Evolutionary conservation across 2,329 filamentous ascomycete genomes (phyloP).

Genomic region (Aspergillus neotritici): DNA sequence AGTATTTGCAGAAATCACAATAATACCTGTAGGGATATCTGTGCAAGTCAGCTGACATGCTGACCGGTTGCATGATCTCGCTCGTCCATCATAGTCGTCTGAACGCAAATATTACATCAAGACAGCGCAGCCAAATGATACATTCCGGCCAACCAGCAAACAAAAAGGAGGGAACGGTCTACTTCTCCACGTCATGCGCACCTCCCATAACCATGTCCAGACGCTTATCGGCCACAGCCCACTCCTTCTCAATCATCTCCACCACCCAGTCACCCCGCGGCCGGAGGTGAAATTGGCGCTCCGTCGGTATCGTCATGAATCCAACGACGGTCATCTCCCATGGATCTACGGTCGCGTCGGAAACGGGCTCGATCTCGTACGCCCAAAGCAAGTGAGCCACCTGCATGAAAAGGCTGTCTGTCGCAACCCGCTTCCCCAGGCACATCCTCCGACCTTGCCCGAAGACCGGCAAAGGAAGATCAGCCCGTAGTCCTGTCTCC

Average conservation of each 20-base stretch:
- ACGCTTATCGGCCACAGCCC: constrained; percentile 13
- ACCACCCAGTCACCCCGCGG: constrained; percentile 15
- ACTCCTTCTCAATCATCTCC: constrained; percentile 13
- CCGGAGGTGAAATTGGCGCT: constrained; percentile 14
- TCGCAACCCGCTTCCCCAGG: constrained; percentile 19
- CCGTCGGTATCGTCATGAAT: constrained; percentile 20
- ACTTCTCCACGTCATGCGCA: constrained; percentile 11
- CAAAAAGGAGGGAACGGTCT: too few species aligned
- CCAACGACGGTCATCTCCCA: constrained; percentile 20
- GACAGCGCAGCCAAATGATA: too few species aligned
- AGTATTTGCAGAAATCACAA: too few species aligned
- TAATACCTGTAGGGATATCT: too few species aligned
- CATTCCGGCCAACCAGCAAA: too few species aligned
- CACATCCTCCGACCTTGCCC: constrained; percentile 20
- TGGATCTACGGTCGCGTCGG: constrained; percentile 16
- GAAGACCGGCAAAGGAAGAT: constrained; percentile 18
- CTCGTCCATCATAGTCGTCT: too few species aligned
- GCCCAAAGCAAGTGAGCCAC: constrained; percentile 20
- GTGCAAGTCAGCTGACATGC: too few species aligned
- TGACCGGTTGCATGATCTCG: too few species aligned
- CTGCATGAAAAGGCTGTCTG: constrained; percentile 19
- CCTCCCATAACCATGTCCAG: constrained; percentile 15
- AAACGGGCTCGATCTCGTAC: constrained; percentile 14
- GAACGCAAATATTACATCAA: too few species aligned
- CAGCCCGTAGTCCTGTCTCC: constrained; percentile 9